These are phyloP conservation scores for Mixia osmundae DNA, from an alignment of 1,284 basidiomycete genomes.

Conservation along the genomic window DNA sequence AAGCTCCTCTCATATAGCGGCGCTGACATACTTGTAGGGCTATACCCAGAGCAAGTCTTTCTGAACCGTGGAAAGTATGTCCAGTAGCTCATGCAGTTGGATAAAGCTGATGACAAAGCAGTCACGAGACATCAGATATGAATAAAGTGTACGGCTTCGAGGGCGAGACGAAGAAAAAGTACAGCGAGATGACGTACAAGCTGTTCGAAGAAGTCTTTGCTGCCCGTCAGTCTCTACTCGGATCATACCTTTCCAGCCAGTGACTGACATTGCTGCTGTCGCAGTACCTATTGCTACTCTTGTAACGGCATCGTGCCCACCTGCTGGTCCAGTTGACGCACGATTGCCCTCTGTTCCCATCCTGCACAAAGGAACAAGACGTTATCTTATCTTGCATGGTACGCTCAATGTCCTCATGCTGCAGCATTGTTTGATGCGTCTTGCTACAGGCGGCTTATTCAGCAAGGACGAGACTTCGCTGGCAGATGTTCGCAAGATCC, in stretches of 20 bases:
- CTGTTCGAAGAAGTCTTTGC: constrained; percentile 78
- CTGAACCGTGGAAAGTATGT: constrained; percentile 91
- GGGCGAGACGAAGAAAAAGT: constrained; percentile 86
- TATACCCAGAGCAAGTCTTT: constrained; percentile 64
- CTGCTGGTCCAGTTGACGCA: constrained; percentile 23
- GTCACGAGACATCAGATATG: constrained; percentile 86
- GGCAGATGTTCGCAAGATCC: constrained; percentile 71
- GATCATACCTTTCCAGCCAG: constrained; percentile 22
- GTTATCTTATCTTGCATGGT: constrained; percentile 92
- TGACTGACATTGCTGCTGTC: background rate
- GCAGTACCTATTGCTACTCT: constrained; percentile 76
- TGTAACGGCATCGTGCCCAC: constrained; percentile 44
- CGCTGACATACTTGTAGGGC: constrained; percentile 31
- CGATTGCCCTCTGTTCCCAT: constrained; percentile 30
- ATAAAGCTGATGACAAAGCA: too few species aligned
- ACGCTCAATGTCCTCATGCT: too few species aligned
- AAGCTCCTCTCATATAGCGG: constrained; percentile 2
- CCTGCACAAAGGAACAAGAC: constrained; percentile 56
- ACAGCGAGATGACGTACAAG: constrained; percentile 61
- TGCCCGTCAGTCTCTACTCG: constrained; percentile 63
- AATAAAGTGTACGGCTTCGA: constrained; percentile 69
- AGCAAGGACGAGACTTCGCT: constrained; percentile 80
- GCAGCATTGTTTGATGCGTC: background rate
- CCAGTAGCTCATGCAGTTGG: too few species aligned
- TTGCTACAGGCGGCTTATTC: constrained; percentile 86